Base-by-base conservation (phyloP, 2,329 filamentous ascomycete species). In the Xylariaceae sp. region DNA sequence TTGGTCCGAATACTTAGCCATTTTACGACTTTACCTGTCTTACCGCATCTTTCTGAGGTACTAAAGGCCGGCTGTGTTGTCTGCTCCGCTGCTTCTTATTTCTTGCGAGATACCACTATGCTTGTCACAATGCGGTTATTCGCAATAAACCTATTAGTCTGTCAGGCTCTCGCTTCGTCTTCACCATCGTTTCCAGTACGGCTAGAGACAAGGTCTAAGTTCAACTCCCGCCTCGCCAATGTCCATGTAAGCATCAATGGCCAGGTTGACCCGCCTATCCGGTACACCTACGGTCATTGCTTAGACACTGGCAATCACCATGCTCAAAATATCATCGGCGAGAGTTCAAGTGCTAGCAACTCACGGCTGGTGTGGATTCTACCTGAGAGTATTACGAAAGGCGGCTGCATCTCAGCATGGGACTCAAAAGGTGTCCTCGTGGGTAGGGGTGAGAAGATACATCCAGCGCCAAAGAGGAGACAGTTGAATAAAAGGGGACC, bases 401-500 rank as follows among this genome's bases (percentile, higher is more conserved):
- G 69, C 9, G 74, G 74, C 9, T 79, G 76, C 62, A 70, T 79
- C 39, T 76, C 75, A 2, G 77, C 76, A 3, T 78, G 74, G 75
- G 64, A 65, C 34, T 56, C 65, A 1, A 19, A 62, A 1, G 72
- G 71, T 4, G 47, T 50, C 1, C 67, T 75, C 3, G 60, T 75
- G 17, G 76, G 73, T 16, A 72, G 71, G n/a, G 76, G 75, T 53
- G 64, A 67, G 57, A 64, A 69, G 2, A 72, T 76, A 62, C 58
- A 63, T 9, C 61, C 76, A 36, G 48, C 62, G n/a, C 61, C 63
- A 28, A 67, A 59, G 33, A 69, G 59, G 50, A 67, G 70, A 57
- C 64, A 62, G 16, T 53, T 69, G 8, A 61, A 63, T 63, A 69
- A 69, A 36, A 58, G 67, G 2, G 61, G 62, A 37, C 43, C 62